Evolutionary conservation across 2,329 filamentous ascomycete species (phyloP).

Genomic region (Calonectria hongkongensis): DNA sequence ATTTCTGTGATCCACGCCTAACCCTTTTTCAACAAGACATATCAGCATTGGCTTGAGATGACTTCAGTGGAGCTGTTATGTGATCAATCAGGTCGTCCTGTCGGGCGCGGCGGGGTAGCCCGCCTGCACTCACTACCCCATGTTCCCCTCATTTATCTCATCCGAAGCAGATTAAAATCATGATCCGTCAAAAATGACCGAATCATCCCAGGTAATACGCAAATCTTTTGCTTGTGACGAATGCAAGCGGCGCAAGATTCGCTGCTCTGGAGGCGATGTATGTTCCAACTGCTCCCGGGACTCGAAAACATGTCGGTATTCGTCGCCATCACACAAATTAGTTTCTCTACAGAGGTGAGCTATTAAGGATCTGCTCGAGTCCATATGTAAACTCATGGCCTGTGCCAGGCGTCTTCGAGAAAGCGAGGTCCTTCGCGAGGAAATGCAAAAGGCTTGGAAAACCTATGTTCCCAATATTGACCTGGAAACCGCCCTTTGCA

Average conservation of each 20-base stretch:
- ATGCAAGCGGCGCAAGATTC: conserved; percentile 17
- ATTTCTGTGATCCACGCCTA: too few relatives aligned
- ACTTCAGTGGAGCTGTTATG: too few relatives aligned
- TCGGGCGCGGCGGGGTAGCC: too few relatives aligned
- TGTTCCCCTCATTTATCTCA: not conserved
- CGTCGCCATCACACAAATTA: not conserved
- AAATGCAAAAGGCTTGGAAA: not conserved
- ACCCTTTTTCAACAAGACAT: too few relatives aligned
- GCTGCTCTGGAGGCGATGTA: not conserved
- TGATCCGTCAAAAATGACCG: not conserved
- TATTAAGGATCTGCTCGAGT: not conserved
- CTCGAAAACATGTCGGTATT: not conserved
- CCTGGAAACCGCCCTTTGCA: not conserved
- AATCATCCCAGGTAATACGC: not conserved
- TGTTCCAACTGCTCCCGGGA: not conserved
- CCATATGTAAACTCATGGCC: not conserved
- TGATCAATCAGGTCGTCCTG: too few relatives aligned
- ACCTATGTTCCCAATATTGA: not conserved
- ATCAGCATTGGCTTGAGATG: too few relatives aligned
- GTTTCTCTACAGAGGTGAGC: not conserved
- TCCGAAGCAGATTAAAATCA: not conserved
- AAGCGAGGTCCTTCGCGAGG: not conserved
- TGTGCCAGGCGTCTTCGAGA: not conserved
- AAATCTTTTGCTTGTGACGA: conserved; percentile 14
- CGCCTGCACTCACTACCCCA: too few relatives aligned